Evolutionary conservation across 1,284 basidiomycete species (phyloP), one percentile per base, ranked within the genome.

Genomic region (Cryptococcus wingfieldii): DNA sequence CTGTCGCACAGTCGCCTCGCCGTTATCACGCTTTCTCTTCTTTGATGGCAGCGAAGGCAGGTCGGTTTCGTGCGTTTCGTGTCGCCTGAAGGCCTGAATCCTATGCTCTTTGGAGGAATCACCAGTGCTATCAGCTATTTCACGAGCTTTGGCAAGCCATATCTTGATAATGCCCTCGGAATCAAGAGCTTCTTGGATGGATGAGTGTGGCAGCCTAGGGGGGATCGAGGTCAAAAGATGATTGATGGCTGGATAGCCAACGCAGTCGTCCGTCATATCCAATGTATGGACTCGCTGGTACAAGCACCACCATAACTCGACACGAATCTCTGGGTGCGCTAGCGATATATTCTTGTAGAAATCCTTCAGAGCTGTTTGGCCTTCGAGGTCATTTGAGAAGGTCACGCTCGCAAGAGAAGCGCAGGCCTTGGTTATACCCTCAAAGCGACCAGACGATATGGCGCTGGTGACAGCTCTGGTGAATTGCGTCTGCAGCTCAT

Each of bases 291-390:
- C 8, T 8, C 50, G 44, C 12, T 34, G 39, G 16, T 53, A 56
- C 3, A 69, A 27, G 3, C 62, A 47, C 59, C 61, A 61, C 69
- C 69, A 71, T 4, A 68, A 56, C 27, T 66, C 65, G 5, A 54
- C 43, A 2, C 61, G 54, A 2, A 65, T 34, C 0, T 28, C 23
- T 6, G 59, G 56, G 27, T 64, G 63, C 5, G 47, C 39, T 16
- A 41, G 19, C 13, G 45, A 42, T 1, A 66, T 18, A 0, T 47
- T 37, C 2, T 51, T 27, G n/a, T 63, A 51, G 18, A 65, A 54
- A 2, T 6, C 27, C 25, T 42, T 28, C 1, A 64, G 51, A 1
- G 58, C 50, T 4, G 18, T 23, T 38, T 56, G 51, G 54, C 57
- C 57, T 13, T n/a, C 18, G 7, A 48, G 42, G 28, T 58, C 54